Evolutionary conservation across 169 alveolate genomes (phyloP).

Genomic region (Hammondia hammondi): DNA sequence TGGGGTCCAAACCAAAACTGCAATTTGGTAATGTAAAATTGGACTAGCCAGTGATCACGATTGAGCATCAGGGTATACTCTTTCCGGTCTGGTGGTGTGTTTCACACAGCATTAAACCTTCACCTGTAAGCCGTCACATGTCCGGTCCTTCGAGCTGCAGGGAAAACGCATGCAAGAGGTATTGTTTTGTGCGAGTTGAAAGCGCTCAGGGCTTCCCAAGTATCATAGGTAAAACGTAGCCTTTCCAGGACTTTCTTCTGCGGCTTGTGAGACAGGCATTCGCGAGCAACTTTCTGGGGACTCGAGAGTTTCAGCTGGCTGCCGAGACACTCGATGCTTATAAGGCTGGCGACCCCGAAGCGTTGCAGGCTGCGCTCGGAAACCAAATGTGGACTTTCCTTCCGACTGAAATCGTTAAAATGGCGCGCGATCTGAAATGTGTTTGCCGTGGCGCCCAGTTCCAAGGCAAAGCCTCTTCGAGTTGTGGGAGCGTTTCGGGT

Average conservation of each 20-base stretch:
- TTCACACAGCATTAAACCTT: no score
- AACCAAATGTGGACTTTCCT: conserved; percentile 16
- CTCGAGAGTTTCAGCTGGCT: conserved; percentile 13
- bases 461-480: background rate
- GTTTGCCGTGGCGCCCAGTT: background rate
- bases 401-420: background rate
- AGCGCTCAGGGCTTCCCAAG: no score
- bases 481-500: no score
- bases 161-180: background rate
- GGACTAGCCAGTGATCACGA: no score
- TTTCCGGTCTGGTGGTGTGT: no score
- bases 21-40: no score
- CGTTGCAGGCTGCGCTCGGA: background rate
- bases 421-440: background rate
- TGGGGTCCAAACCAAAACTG: no score
- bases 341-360: conserved; percentile 4
- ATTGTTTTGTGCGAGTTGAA: background rate
- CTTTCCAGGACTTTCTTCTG: no score
- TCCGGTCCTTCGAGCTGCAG: no score
- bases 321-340: conserved; percentile 4
- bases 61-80: no score
- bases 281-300: conserved; percentile 15
- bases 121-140: no score
- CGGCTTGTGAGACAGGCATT: conserved; percentile 4
- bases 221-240: no score